Base-by-base conservation (phyloP, 495 filamentous ascomycete species). In the Aspergillus olivimuriae region DNA sequence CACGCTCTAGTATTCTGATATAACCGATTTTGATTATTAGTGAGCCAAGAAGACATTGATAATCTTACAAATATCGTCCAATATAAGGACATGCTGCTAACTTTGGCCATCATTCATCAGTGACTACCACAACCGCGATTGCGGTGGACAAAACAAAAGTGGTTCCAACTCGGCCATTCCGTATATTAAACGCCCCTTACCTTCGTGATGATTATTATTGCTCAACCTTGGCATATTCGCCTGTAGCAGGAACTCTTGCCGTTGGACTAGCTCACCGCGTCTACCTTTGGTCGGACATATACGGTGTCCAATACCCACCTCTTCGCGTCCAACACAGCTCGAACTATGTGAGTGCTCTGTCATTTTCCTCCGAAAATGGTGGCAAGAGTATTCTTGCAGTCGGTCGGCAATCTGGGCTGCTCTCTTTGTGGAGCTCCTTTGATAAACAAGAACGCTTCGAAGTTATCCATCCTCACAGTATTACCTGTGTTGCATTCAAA, bases 151-250 rank as follows among this genome's bases (percentile, higher is more conserved):
- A 19, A 12, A 45, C 39, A 9, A 48, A 58, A 30, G 41, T 61
- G 19, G 70, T 91, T 15, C 85, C 88, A 5, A 69, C 70, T 8
- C 78, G 81, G 18, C 86, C 88, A 4, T 94, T 94, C 69, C 83
- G 87, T 62, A 89, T 95, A 3, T 68, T 98, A 11, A 88, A 95
- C 67, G 92, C 92, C 3, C 90, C 91, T 1, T 75, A 77, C 18
- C 73, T 97, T 35, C 76, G 87, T 20, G 92, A 98, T 59, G 94
- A 98, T 61, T 98, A 89, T 53, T 98, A 98, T 58, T 96, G 89
- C 63, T 89, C 90, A 0, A 74, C 89, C 6, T 74, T 98, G 38
- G 88, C 92, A 5, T 97, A 96, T 60, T 94, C 82, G 1, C 62
- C 71, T 17, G 82, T 75, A 6, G 73, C 76, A 24, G 77, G 84